Evolutionary conservation across 495 filamentous ascomycete species (phyloP).

Genomic region (Haplographium delicatum): DNA sequence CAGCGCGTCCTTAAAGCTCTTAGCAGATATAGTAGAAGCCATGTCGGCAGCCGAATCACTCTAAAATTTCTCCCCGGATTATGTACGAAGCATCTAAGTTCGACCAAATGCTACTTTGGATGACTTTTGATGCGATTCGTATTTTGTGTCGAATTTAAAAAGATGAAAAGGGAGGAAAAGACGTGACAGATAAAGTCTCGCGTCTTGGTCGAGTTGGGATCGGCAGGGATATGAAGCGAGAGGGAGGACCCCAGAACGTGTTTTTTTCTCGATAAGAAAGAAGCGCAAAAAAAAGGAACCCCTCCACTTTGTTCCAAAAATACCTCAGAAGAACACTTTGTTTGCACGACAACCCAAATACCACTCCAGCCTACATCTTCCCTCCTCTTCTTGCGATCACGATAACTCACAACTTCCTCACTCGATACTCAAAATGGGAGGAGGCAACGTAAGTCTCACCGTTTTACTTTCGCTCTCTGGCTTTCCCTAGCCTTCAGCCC

Average conservation of each 20-base stretch:
- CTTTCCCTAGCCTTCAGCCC: neutral
- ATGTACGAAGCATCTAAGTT: slow-evolving; percentile 7
- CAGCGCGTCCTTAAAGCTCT: slow-evolving; percentile 23
- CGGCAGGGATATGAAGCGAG: no score
- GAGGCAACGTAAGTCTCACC: slow-evolving; percentile 40
- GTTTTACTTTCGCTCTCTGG: neutral
- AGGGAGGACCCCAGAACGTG: no score
- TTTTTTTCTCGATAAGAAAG: neutral
- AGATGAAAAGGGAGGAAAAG: neutral
- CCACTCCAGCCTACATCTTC: neutral
- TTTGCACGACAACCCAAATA: neutral
- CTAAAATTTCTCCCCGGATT: slow-evolving; percentile 14
- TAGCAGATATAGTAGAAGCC: slow-evolving; percentile 16
- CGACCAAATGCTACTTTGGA: neutral
- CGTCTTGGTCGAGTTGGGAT: no score
- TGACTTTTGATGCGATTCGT: neutral
- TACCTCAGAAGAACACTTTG: neutral
- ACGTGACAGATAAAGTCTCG: slow-evolving; percentile 1
- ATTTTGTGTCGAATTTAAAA: slow-evolving; percentile 17
- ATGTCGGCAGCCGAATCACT: neutral
- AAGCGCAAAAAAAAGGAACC: no score
- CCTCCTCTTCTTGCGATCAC: no score
- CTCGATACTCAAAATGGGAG: slow-evolving; percentile 38
- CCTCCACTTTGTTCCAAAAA: neutral
- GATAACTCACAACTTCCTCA: slow-evolving; percentile 3